Conservation (phyloP, 305 asterid genomes). For the Fraxinus floribunda region DNA sequence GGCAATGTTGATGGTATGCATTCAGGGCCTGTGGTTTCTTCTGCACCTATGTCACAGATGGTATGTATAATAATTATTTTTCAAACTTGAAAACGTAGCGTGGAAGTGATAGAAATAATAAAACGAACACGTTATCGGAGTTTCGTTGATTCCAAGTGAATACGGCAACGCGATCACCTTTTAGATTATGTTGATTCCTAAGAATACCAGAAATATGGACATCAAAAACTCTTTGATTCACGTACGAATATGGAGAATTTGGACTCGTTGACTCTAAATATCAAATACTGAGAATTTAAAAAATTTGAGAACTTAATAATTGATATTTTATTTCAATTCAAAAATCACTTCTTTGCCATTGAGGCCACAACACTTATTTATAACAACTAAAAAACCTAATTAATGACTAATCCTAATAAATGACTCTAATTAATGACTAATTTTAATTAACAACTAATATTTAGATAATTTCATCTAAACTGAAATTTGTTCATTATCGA, state of each 20-base stretch:
- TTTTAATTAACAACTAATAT: neutral
- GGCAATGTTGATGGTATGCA: conserved; percentile 44
- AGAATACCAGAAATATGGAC: neutral
- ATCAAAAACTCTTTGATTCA: neutral
- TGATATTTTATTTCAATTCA: neutral
- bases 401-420: neutral
- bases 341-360: neutral
- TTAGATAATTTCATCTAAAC: neutral
- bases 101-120: neutral
- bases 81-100: neutral
- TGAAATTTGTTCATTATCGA: conserved; percentile 5
- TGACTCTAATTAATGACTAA: neutral
- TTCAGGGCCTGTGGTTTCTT: conserved; percentile 45
- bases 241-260: neutral
- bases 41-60: conserved; percentile 45
- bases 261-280: neutral
- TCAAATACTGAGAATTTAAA: too few relatives aligned
- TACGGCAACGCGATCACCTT: neutral
- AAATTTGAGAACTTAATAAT: neutral
- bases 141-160: neutral
- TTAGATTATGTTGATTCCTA: neutral
- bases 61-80: conserved; percentile 30
- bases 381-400: neutral
- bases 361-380: neutral
- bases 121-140: neutral